Evolutionary conservation across 2,329 filamentous ascomycete genomes (phyloP).

Genomic region (Clarireedia sp.): DNA sequence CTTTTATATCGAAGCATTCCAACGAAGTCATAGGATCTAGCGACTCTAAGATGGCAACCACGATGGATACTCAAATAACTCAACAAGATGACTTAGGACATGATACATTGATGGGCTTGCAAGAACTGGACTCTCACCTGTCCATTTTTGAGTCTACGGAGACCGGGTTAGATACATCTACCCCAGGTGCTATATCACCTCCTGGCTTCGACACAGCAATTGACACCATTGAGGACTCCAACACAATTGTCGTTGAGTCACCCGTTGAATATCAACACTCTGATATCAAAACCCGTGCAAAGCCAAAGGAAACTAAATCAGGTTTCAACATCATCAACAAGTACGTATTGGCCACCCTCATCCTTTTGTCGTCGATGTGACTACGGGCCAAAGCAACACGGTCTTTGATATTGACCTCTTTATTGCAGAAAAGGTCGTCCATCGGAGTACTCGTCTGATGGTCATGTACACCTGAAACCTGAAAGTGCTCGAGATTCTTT

Average conservation of each 20-base stretch:
- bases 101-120: slow-evolving; percentile 30
- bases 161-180: slow-evolving; percentile 22
- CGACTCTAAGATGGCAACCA: slow-evolving; percentile 30
- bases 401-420: slow-evolving; percentile 18
- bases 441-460: slow-evolving; percentile 20
- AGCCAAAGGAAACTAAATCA: slow-evolving; percentile 16
- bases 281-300: slow-evolving; percentile 14
- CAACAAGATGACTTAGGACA: slow-evolving; percentile 23
- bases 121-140: slow-evolving; percentile 32
- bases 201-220: slow-evolving; percentile 21
- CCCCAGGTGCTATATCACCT: slow-evolving; percentile 25
- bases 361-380: slow-evolving; percentile 4
- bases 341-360: slow-evolving; percentile 23
- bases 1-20: slow-evolving; percentile 29
- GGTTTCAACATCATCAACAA: slow-evolving; percentile 14
- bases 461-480: slow-evolving; percentile 25
- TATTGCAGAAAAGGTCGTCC: slow-evolving; percentile 19
- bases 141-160: slow-evolving; percentile 29
- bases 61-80: slow-evolving; percentile 29
- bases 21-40: slow-evolving; percentile 29
- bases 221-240: slow-evolving; percentile 17
- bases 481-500: slow-evolving; percentile 36
- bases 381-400: slow-evolving; percentile 2
- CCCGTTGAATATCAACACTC: slow-evolving; percentile 11
- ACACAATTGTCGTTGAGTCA: slow-evolving; percentile 25